phyloP scores from a whole-genome alignment of 768 basidiomycete genomes.

The Filobasidium floriforme region DNA sequence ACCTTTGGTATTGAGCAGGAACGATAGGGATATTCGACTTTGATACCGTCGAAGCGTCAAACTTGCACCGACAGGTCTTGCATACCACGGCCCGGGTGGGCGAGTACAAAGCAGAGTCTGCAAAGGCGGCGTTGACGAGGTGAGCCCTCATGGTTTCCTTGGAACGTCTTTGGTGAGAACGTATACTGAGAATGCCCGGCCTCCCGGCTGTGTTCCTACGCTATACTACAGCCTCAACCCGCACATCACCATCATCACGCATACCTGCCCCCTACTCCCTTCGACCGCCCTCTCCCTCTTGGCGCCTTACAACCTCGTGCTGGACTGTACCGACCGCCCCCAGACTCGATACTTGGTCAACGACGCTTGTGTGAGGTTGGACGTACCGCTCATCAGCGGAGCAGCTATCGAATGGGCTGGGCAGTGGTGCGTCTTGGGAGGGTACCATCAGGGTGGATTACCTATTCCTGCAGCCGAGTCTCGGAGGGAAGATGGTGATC shows the following conservation, averaged over 20 bases:
- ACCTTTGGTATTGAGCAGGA: slow-evolving; percentile 53
- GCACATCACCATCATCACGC: slow-evolving; percentile 54
- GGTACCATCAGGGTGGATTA: slow-evolving; percentile 17
- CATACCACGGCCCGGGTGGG: slow-evolving; percentile 68
- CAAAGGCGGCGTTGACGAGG: slow-evolving; percentile 62
- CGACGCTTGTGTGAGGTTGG: slow-evolving; percentile 66
- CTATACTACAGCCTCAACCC: slow-evolving; percentile 63
- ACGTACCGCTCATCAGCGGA: slow-evolving; percentile 81
- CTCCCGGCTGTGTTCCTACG: background rate
- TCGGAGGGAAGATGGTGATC: background rate
- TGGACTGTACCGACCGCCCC: slow-evolving; percentile 93
- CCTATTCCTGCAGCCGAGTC: background rate
- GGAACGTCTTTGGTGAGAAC: no score
- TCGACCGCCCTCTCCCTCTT: slow-evolving; percentile 56
- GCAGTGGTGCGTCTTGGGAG: slow-evolving; percentile 44
- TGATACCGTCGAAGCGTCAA: slow-evolving; percentile 77
- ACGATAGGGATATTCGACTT: slow-evolving; percentile 79
- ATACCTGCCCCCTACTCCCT: slow-evolving; percentile 52
- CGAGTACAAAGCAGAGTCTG: slow-evolving; percentile 72
- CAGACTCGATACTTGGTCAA: slow-evolving; percentile 88
- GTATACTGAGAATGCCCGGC: no score
- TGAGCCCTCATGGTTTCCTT: no score
- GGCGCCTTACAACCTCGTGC: slow-evolving; percentile 60
- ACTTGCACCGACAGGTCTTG: slow-evolving; percentile 87
- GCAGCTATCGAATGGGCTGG: slow-evolving; percentile 60